These are phyloP conservation scores for Eutypa lata DNA, from an alignment of 2,329 filamentous ascomycete genomes.

Conservation along the genomic window DNA sequence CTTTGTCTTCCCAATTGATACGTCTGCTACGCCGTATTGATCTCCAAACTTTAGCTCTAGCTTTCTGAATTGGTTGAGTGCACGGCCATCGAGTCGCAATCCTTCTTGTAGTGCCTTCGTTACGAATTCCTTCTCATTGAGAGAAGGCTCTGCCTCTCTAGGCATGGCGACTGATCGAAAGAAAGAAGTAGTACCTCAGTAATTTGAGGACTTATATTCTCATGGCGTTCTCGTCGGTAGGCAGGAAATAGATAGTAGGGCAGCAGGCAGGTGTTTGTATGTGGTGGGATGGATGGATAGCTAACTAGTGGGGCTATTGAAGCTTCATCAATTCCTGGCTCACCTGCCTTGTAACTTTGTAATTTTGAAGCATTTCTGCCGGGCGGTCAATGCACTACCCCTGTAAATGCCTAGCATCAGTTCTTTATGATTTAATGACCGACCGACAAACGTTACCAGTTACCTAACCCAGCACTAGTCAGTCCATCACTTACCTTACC, in stretches of 20 bases:
- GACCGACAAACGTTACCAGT: background rate
- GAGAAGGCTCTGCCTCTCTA: constrained; percentile 84
- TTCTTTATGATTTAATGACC: too few relatives aligned
- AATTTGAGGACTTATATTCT: constrained; percentile 12
- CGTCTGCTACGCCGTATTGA: constrained; percentile 85
- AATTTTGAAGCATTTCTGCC: constrained; percentile 42
- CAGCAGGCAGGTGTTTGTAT: background rate
- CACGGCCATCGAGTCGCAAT: constrained; percentile 79
- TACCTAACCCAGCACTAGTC: background rate
- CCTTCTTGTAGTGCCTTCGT: constrained; percentile 77
- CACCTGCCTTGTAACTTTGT: constrained; percentile 4
- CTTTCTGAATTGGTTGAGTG: constrained; percentile 74
- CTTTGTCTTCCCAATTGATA: constrained; percentile 88
- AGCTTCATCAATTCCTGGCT: constrained; percentile 10
- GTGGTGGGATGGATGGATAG: constrained; percentile 2
- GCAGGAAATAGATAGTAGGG: background rate
- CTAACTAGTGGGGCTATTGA: constrained; percentile 21
- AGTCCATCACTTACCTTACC: background rate
- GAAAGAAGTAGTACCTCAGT: constrained; percentile 3
- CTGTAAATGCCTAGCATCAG: constrained; percentile 1
- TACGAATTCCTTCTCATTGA: constrained; percentile 85
- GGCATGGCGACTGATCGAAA: constrained; percentile 62
- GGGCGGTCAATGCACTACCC: constrained; percentile 39
- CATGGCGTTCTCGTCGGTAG: constrained; percentile 10
- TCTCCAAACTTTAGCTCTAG: constrained; percentile 81